Base-by-base conservation (phyloP, 805 yeast genomes). In the Ogataea siamensis region DNA sequence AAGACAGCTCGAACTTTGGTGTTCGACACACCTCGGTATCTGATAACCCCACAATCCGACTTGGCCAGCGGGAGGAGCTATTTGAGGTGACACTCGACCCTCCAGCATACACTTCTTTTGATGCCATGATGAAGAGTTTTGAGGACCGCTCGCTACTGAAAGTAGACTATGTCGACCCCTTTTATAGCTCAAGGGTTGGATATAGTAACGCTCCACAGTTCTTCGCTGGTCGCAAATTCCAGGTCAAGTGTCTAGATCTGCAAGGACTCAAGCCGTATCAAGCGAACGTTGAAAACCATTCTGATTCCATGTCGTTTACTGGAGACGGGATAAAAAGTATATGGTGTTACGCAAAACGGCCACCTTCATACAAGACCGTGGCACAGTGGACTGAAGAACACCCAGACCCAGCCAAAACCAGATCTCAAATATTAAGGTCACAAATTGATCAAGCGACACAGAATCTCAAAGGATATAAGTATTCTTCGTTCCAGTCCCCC, bases 191-290 rank as follows among this genome's bases (percentile, higher is more conserved):
- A 11, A 49, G 65, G 0, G 51, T 58, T 1, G 89, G 86, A 48
- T 62, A 73, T 5, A 80, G 76, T 2, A 51, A 58, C 5, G 57
- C 60, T 8, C 80, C 91, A 0, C 73, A 82, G 38, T 59, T 74
- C 1, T 80, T 77, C 59, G 89, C 89, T 1, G 89, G 88, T 5
- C 76, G 71, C 43, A 76, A 73, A 46, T 78, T 79, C 44, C 63
- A 60, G 1, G 58, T 84, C 1, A 57, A 60, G 9, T 72, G 78
- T 0, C 49, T 57, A 3, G 64, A 71, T 37, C 23, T 62, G 7
- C 39, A 55, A 12, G 51, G 64, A 34, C 18, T 47, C 20, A 13
- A 34, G 11, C 16, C 36, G 9, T 55, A 53, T 29, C 24, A 28
- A 14, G 19, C 44, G 4, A 19, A 28, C 17, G 20, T 44, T 2